Evolutionary conservation across 768 basidiomycete genomes (phyloP).

Genomic region (Pleurotus sapidus): DNA sequence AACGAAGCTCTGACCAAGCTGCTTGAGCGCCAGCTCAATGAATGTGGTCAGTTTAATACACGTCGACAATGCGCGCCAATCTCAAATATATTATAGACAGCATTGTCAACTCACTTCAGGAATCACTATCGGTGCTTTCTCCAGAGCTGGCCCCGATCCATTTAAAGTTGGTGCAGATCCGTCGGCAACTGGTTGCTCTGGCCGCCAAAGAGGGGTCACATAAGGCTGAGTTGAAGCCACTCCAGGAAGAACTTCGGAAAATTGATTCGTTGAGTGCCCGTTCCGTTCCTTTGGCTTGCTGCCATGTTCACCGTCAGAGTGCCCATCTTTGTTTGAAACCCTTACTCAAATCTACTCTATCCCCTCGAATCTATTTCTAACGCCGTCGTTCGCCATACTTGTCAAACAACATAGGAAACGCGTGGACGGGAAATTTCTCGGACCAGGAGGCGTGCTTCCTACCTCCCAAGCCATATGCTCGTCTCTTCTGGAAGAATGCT

Average conservation of each 20-base stretch:
- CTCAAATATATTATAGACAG: constrained; percentile 49
- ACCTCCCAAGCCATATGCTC: constrained; percentile 89
- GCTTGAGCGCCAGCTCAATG: constrained; percentile 86
- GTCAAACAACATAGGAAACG: constrained; percentile 57
- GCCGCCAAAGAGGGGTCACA: constrained; percentile 84
- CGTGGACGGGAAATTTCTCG: constrained; percentile 94
- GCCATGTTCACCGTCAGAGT: constrained; percentile 19
- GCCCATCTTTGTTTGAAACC: constrained; percentile 12
- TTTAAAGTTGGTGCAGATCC: constrained; percentile 81
- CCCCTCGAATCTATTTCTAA: too few relatives aligned
- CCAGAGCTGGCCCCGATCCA: constrained; percentile 90
- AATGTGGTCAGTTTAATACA: constrained; percentile 69
- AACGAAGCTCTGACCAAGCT: constrained; percentile 86
- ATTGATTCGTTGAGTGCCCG: constrained; percentile 89
- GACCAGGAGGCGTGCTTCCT: constrained; percentile 86
- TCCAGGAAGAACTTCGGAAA: constrained; percentile 90
- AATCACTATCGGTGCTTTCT: constrained; percentile 83
- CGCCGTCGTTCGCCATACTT: not conserved
- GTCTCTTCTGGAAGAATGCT: constrained; percentile 93
- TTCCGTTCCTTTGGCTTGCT: constrained; percentile 31
- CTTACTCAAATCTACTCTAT: constrained; percentile 11
- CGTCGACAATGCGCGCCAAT: not conserved
- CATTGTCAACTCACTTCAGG: constrained; percentile 74
- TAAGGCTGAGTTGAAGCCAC: constrained; percentile 84
- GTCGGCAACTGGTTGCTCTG: constrained; percentile 85